These are phyloP conservation scores for Acer negundo DNA, from an alignment of 345 rosid species.

Conservation along the genomic window DNA sequence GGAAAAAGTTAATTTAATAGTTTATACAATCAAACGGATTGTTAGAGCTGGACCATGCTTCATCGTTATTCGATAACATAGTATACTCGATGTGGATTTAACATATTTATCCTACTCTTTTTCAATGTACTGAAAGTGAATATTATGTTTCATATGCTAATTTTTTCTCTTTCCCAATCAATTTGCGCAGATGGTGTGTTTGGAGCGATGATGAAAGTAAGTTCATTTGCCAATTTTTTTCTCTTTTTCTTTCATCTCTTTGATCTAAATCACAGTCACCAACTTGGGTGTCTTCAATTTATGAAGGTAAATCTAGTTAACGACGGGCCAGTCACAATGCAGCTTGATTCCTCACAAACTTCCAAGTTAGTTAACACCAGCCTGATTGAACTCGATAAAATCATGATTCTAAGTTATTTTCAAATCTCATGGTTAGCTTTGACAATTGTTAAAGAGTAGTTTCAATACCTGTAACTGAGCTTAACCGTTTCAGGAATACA, in stretches of 20 bases:
- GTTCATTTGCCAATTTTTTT: not conserved
- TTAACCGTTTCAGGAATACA: slow-evolving; percentile 30
- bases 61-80: not conserved
- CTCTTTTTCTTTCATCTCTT: not conserved
- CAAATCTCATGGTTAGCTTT: not conserved
- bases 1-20: not conserved
- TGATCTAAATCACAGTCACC: not conserved
- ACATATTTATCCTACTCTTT: not conserved
- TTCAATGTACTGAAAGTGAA: not conserved
- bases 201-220: slow-evolving; percentile 93
- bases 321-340: slow-evolving; percentile 96
- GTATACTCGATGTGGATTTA: not conserved
- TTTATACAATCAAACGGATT: not conserved
- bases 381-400: slow-evolving; percentile 1
- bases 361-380: slow-evolving; percentile 51
- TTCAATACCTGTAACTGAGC: not conserved
- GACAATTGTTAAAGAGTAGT: not conserved
- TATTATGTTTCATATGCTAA: not conserved
- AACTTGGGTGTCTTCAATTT: not conserved
- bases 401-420: not conserved
- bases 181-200: slow-evolving; percentile 64
- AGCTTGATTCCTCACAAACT: slow-evolving; percentile 69
- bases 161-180: not conserved
- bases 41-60: not conserved
- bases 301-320: slow-evolving; percentile 75